These are phyloP conservation scores for Apophysomyces elegans DNA, from an alignment of 371 early-diverging fungal species.

Conservation along the genomic window DNA sequence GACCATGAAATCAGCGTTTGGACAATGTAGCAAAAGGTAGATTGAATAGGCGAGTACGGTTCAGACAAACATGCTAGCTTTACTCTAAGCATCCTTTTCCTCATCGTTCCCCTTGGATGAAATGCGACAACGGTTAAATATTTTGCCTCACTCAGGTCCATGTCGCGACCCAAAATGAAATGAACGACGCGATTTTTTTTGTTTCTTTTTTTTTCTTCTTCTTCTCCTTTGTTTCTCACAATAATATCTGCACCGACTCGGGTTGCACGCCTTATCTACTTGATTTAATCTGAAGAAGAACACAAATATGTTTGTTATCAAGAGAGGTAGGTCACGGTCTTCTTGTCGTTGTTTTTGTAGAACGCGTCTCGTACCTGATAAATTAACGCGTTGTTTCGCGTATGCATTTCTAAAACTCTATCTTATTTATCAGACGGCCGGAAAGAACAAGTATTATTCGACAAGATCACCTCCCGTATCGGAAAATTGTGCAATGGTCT, in stretches of 20 bases:
- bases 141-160: not conserved
- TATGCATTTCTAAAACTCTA: constrained; percentile 4
- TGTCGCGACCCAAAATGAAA: constrained; percentile 10
- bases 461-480: constrained; percentile 90
- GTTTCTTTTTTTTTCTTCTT: not conserved
- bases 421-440: constrained; percentile 70
- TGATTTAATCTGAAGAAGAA: not conserved
- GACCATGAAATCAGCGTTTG: not conserved
- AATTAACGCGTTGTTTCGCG: not conserved
- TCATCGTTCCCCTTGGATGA: not conserved
- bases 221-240: constrained; percentile 2
- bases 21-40: not conserved
- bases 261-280: constrained; percentile 1
- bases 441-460: constrained; percentile 91
- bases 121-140: not conserved
- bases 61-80: not conserved
- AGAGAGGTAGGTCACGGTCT: constrained; percentile 59
- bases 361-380: constrained; percentile 11
- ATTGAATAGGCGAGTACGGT: too few species aligned
- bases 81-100: not conserved
- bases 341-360: constrained; percentile 3
- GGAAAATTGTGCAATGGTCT: constrained; percentile 93
- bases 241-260: not conserved
- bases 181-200: constrained; percentile 11
- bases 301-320: constrained; percentile 73